These are phyloP conservation scores for Dactylellina parvicollis DNA, from an alignment of 2,329 filamentous ascomycete species.

Conservation along the genomic window DNA sequence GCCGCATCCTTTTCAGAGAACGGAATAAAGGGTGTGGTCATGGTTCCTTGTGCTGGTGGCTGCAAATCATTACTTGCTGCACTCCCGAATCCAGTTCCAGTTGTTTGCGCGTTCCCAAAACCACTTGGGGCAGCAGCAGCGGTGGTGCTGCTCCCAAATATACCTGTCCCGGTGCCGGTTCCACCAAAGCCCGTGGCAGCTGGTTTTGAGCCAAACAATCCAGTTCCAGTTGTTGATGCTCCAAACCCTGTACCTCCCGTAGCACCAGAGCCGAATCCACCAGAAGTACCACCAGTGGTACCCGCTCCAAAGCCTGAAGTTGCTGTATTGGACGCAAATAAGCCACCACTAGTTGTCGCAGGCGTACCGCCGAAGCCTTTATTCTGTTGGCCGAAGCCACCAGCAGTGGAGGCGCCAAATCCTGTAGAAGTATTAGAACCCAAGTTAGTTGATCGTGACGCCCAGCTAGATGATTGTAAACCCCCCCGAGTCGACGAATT, in stretches of 20 bases:
- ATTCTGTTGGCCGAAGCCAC: slow-evolving; percentile 55
- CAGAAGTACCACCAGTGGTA: slow-evolving; percentile 57
- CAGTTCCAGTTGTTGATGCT: slow-evolving; percentile 46
- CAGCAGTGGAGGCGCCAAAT: slow-evolving; percentile 56
- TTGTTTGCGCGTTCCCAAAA: slow-evolving; percentile 47
- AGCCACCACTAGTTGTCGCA: slow-evolving; percentile 63
- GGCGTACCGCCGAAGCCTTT: slow-evolving; percentile 59
- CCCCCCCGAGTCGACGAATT: slow-evolving; percentile 31
- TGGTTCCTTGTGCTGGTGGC: slow-evolving; percentile 74
- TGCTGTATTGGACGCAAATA: slow-evolving; percentile 66
- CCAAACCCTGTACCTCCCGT: slow-evolving; percentile 60
- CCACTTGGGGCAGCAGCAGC: slow-evolving; percentile 54
- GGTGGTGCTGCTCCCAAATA: slow-evolving; percentile 55
- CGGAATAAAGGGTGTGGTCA: slow-evolving; percentile 72
- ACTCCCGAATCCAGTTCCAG: slow-evolving; percentile 53
- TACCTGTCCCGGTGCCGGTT: slow-evolving; percentile 32
- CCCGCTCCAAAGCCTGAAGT: slow-evolving; percentile 55
- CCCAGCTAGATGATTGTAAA: slow-evolving; percentile 55
- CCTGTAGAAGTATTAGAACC: slow-evolving; percentile 51
- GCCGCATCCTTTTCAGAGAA: slow-evolving; percentile 78
- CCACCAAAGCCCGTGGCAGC: slow-evolving; percentile 51
- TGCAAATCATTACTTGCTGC: slow-evolving; percentile 63
- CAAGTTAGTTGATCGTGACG: slow-evolving; percentile 51
- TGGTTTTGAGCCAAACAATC: slow-evolving; percentile 54
- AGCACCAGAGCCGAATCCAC: slow-evolving; percentile 62